Evolutionary conservation across 2,329 filamentous ascomycete genomes (phyloP), one percentile per base, ranked within the genome.

Genomic region (Colletotrichum eleusines): DNA sequence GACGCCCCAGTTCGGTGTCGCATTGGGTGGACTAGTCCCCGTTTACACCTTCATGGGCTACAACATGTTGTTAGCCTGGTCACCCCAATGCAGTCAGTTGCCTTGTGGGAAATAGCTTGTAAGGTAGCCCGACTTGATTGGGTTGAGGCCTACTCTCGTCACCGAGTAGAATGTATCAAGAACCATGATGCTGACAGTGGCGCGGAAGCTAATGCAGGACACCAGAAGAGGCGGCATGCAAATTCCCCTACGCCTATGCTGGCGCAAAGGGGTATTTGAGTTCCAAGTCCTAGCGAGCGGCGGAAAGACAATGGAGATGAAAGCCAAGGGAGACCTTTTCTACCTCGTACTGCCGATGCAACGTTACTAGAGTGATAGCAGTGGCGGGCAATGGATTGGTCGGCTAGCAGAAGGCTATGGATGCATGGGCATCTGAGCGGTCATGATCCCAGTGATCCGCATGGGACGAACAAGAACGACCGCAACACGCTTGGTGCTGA

Each of bases 121-220:
- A 58, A 61, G 35, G 28, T 67, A 57, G 42, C 33, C 55, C 23
- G 50, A 50, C 33, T 26, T 57, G 28, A 31, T 42, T 51, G 50
- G 40, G 5, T 48, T 12, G 48, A 42, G 23, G 40, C 46, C n/a
- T 26, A 26, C 46, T 12, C 23, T 53, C 38, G 46, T 31, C 20
- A 38, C 26, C 16, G 50, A 55, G 35, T 54, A 35, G 51, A 42
- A 51, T 44, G 42, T 31, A 12, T n/a, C 8, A 40, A 26, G 35
- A 61, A 63, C 57, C 68, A 68, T 59, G 51, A 71, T 48, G 64
- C 64, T 58, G 53, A 53, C 58, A 63, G 18, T 51, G 64, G 51
- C 51, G 68, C 68, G 64, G 64, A 50, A 68, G 53, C 68, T 71
- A 71, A 68, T 54, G 68, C 64, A 68, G 28, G 59, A 63, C 53